Percentiles rank a stretch among this genome's conserved stretches.
Evolutionary conservation across 2,329 filamentous ascomycete species (phyloP).

Genomic region (Cladosporium sp.): DNA sequence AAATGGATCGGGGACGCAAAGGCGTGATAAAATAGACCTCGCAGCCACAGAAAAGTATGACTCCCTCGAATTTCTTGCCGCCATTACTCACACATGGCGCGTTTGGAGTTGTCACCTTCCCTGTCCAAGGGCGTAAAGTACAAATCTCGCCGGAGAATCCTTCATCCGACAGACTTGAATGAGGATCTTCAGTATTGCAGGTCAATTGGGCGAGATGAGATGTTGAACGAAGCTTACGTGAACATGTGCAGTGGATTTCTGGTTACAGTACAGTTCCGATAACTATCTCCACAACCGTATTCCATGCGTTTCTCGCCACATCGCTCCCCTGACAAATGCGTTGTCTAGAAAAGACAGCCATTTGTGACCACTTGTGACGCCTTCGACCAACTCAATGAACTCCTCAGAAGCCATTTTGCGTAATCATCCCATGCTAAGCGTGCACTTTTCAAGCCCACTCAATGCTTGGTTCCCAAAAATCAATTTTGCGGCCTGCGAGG

Average conservation of each 20-base stretch:
- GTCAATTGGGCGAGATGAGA: no score
- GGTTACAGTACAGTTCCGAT: background rate
- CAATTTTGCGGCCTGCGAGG: conserved; percentile 15
- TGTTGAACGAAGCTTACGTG: background rate
- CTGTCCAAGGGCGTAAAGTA: background rate
- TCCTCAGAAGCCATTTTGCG: background rate
- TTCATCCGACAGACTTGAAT: background rate
- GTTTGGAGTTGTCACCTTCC: background rate
- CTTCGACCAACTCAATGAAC: background rate
- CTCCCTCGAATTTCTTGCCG: background rate
- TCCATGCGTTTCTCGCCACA: background rate
- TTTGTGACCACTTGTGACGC: background rate
- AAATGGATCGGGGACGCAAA: background rate
- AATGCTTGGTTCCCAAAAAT: background rate
- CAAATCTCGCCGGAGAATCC: background rate
- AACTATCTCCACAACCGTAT: background rate
- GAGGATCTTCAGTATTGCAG: background rate
- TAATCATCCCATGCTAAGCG: background rate
- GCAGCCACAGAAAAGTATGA: background rate
- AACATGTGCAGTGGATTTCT: background rate
- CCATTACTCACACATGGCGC: background rate
- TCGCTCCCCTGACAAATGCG: background rate
- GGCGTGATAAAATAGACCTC: background rate
- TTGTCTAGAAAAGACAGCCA: background rate
- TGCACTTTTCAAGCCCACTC: background rate